Conservation (phyloP, 139 green algal genomes). For the Desmodesmus armatus region DNA sequence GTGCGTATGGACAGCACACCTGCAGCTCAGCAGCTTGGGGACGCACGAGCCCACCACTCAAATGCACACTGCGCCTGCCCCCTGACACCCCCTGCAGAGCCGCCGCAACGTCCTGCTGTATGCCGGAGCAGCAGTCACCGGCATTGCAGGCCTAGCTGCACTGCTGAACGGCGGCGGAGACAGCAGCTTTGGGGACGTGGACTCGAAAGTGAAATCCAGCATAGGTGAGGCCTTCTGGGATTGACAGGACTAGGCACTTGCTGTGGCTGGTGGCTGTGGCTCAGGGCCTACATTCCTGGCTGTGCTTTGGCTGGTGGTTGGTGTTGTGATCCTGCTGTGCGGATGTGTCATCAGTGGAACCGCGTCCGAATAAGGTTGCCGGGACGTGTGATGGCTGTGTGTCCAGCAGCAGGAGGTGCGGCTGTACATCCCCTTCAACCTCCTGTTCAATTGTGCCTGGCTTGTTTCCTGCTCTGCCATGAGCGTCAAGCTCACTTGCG, state of each 20-base stretch:
- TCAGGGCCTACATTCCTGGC: no score
- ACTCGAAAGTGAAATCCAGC: not conserved
- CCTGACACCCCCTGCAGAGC: no score
- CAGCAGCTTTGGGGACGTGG: not conserved
- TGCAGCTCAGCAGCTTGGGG: not conserved
- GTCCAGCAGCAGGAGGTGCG: not conserved
- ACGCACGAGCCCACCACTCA: not conserved
- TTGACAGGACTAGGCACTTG: not conserved
- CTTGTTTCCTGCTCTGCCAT: no score
- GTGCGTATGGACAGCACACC: not conserved
- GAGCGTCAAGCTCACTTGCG: no score
- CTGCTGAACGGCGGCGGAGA: slow-evolving; percentile 4
- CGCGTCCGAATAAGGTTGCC: no score
- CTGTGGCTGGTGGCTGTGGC: not conserved
- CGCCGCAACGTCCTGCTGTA: slow-evolving; percentile 20
- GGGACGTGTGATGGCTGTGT: no score
- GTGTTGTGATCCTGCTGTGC: no score
- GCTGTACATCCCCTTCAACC: no score
- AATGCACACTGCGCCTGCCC: not conserved
- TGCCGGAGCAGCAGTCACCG: slow-evolving; percentile 14
- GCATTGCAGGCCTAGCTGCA: slow-evolving; percentile 25
- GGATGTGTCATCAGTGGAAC: no score
- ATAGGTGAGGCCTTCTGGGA: not conserved
- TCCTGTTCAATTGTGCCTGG: no score
- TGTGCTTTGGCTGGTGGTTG: not conserved